Percentiles rank a stretch among this genome's conserved stretches.
Evolutionary conservation across 352 stramenopile genomes (phyloP).

Genomic region (Globisporangium megalacanthum): DNA sequence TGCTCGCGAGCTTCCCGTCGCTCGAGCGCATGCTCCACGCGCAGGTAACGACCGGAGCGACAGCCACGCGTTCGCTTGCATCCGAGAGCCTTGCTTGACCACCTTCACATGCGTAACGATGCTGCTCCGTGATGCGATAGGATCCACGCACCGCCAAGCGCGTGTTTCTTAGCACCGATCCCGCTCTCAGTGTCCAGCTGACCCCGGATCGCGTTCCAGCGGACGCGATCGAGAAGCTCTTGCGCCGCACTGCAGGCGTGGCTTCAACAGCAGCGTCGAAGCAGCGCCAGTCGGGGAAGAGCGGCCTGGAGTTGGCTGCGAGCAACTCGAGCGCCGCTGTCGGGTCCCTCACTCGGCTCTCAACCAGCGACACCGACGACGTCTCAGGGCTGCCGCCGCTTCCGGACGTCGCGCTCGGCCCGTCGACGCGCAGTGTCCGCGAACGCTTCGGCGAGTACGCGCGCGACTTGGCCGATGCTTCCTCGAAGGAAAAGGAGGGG

Average conservation of each 20-base stretch:
- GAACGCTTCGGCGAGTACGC: constrained; percentile 23
- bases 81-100: too few species aligned
- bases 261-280: neutral
- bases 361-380: neutral
- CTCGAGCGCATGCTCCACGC: constrained; percentile 18
- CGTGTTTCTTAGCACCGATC: constrained; percentile 17
- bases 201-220: neutral
- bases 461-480: constrained; percentile 13
- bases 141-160: constrained; percentile 20
- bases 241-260: constrained; percentile 8
- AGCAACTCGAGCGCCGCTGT: constrained; percentile 6
- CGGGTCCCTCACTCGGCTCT: neutral
- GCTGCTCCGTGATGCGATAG: neutral
- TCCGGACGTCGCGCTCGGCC: constrained; percentile 12
- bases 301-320: neutral
- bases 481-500: constrained; percentile 22
- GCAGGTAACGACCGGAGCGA: constrained; percentile 4
- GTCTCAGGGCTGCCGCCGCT: constrained; percentile 1
- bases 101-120: neutral
- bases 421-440: constrained; percentile 7
- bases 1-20: constrained; percentile 28
- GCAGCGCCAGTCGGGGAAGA: constrained; percentile 2
- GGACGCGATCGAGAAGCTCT: constrained; percentile 7
- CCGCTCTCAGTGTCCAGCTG: constrained; percentile 4
- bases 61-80: too few species aligned